Evolutionary conservation across 306 rosid genomes (phyloP), one percentile per base, ranked within the genome.

Genomic region (Medicago lupulina): DNA sequence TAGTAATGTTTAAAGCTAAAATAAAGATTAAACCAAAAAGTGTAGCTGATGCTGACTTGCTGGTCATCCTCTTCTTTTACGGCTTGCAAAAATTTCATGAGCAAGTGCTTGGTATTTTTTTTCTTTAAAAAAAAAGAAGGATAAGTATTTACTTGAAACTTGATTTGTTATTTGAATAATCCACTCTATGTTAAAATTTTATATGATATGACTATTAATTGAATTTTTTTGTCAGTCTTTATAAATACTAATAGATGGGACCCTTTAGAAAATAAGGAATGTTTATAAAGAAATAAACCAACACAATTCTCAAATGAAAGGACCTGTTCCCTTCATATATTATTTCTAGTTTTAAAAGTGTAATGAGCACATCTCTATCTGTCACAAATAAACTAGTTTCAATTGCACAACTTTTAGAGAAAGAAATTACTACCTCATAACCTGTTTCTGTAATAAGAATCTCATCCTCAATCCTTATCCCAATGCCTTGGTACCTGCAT

Each of bases 401-500:
- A 39, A 76, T 63, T 17, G 51, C 49, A 58, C 18, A 7, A 57
- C 9, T 39, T 17, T 16, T 25, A 10, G 41, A 70, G 62, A 51
- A 49, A 47, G 18, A 74, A 74, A 53, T 51, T 87, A 90, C 96
- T 87, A 90, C 96, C 90, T 82, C 93, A 21, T 86, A 86, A 58
- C 97, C 94, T 15, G 92, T 87, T 60, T 86, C 96, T 13, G 96
- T 85, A 79, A 94, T 85, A 55, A 90, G 96, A 67, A 92, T 87
- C 82, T 92, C 96, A 84, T 92, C 98, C 84, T 95, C 98, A 18
- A 95, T 95, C 84, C 98, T 84, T 78, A 95, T 90, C 76, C 98
- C 96, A 17, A 85, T 87, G 83, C 97, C 96, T 74, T 21, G 84
- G 74, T 82, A 90, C 80, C 97, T 95, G 89, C 82, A 81, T 63